Evolutionary conservation across 345 rosid species (phyloP).

Genomic region (Capsella bursapastoris): DNA sequence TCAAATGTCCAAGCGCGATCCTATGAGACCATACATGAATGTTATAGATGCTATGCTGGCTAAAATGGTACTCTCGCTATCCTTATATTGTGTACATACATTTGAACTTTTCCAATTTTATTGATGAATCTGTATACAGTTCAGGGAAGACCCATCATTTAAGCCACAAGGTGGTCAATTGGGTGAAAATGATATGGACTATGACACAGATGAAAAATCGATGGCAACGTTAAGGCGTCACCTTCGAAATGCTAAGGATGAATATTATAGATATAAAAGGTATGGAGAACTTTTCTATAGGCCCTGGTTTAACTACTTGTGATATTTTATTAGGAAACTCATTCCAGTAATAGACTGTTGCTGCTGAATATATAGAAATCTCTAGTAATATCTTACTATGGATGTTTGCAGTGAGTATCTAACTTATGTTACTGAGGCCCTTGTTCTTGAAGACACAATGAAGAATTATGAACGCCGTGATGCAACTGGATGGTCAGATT

Average conservation of each 20-base stretch:
- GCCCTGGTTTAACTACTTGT: slow-evolving; percentile 9
- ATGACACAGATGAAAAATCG: slow-evolving; percentile 97
- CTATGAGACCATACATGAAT: slow-evolving; percentile 95
- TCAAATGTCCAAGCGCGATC: slow-evolving; percentile 99
- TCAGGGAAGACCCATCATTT: slow-evolving; percentile 89
- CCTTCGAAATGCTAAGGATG: slow-evolving; percentile 91
- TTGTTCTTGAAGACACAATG: slow-evolving; percentile 92
- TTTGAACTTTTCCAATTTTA: slow-evolving; percentile 16
- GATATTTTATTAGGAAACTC: not conserved
- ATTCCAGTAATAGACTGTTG: slow-evolving; percentile 8
- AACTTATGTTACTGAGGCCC: slow-evolving; percentile 79
- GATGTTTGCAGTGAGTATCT: slow-evolving; percentile 75
- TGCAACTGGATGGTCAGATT: slow-evolving; percentile 88
- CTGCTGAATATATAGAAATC: not conserved
- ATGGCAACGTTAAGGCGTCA: slow-evolving; percentile 99
- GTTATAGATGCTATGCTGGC: slow-evolving; percentile 88
- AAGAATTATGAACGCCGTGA: slow-evolving; percentile 81
- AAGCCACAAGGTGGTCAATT: slow-evolving; percentile 97
- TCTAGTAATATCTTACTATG: slow-evolving; percentile 9
- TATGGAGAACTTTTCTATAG: slow-evolving; percentile 36
- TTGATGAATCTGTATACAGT: slow-evolving; percentile 51
- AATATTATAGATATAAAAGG: slow-evolving; percentile 96
- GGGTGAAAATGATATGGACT: slow-evolving; percentile 99
- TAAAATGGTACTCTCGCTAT: slow-evolving; percentile 64
- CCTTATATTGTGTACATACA: slow-evolving; percentile 5